phyloP scores from a whole-genome alignment of 192 early-diverging fungal species.

The Chytriomyces confervae region DNA sequence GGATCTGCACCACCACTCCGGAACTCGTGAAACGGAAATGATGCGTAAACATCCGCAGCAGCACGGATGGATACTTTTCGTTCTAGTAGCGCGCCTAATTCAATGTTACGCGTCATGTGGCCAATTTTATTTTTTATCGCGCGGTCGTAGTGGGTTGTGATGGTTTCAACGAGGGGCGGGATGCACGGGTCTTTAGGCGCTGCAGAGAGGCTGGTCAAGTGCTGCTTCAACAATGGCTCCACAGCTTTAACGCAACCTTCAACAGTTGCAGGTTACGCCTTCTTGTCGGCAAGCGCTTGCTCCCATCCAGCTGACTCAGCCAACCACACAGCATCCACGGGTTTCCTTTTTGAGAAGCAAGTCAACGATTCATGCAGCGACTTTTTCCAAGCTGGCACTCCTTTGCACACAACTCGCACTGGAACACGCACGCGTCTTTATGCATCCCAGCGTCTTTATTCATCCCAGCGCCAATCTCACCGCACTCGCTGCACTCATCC shows the following conservation, averaged over 20 bases:
- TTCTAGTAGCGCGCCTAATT: constrained; percentile 49
- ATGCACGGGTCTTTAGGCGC: constrained; percentile 18
- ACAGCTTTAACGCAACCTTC: constrained; percentile 29
- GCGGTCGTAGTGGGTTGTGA: constrained; percentile 10
- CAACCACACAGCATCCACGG: neutral
- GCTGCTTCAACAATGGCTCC: constrained; percentile 6
- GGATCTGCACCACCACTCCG: neutral
- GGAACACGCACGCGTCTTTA: constrained; percentile 31
- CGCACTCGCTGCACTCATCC: constrained; percentile 33
- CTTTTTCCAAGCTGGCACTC: constrained; percentile 20
- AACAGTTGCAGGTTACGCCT: neutral
- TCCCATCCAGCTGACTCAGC: constrained; percentile 40
- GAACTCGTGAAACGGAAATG: constrained; percentile 46
- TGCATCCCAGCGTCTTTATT: constrained; percentile 33
- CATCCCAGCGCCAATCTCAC: too few species aligned
- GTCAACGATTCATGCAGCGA: constrained; percentile 13
- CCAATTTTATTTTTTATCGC: constrained; percentile 33
- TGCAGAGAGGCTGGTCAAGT: constrained; percentile 23
- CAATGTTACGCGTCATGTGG: constrained; percentile 60
- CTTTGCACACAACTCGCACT: constrained; percentile 35
- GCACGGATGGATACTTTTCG: constrained; percentile 24
- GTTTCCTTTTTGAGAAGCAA: constrained; percentile 20
- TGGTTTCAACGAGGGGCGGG: neutral
- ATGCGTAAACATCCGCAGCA: constrained; percentile 41
- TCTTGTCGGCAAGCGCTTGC: constrained; percentile 38